These are phyloP conservation scores for Aureobasidium subglaciale DNA, from an alignment of 2,329 filamentous ascomycete species.

Conservation along the genomic window DNA sequence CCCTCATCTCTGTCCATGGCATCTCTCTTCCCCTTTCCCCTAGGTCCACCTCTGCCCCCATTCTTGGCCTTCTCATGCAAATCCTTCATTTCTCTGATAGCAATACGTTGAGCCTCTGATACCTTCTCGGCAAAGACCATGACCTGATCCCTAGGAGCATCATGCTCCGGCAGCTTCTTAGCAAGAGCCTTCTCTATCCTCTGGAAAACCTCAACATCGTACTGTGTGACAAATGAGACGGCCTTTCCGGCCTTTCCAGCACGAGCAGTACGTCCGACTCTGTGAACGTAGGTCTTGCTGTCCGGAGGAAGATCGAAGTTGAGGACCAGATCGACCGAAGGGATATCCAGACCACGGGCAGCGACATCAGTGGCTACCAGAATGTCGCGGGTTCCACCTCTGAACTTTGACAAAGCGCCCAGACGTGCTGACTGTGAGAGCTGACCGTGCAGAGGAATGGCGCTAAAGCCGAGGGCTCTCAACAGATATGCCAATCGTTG, in stretches of 20 bases:
- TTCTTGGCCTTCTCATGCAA: constrained; percentile 60
- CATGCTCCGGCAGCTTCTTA: constrained; percentile 64
- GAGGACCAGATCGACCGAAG: constrained; percentile 78
- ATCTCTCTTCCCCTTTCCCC: constrained; percentile 48
- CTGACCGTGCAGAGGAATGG: constrained; percentile 79
- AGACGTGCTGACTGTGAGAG: constrained; percentile 81
- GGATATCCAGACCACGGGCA: constrained; percentile 85
- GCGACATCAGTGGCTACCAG: constrained; percentile 93
- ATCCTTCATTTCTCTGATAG: constrained; percentile 74
- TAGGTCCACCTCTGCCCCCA: constrained; percentile 39
- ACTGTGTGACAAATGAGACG: constrained; percentile 63
- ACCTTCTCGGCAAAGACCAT: constrained; percentile 73
- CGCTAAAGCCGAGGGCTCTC: constrained; percentile 76
- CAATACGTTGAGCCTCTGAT: constrained; percentile 74
- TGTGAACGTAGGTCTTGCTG: constrained; percentile 84
- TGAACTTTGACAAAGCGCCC: constrained; percentile 86
- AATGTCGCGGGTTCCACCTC: constrained; percentile 70
- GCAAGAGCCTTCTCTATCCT: constrained; percentile 78
- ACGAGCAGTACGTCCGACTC: constrained; percentile 80
- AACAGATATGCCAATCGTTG: constrained; percentile 79
- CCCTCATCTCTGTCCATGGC: constrained; percentile 73
- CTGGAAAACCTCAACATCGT: constrained; percentile 68
- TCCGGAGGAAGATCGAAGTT: constrained; percentile 81
- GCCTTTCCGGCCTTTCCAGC: constrained; percentile 80
- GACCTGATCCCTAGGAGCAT: constrained; percentile 70